phyloP scores from a whole-genome alignment of 2,329 filamentous ascomycete species.

The Stenocarpella maydis region DNA sequence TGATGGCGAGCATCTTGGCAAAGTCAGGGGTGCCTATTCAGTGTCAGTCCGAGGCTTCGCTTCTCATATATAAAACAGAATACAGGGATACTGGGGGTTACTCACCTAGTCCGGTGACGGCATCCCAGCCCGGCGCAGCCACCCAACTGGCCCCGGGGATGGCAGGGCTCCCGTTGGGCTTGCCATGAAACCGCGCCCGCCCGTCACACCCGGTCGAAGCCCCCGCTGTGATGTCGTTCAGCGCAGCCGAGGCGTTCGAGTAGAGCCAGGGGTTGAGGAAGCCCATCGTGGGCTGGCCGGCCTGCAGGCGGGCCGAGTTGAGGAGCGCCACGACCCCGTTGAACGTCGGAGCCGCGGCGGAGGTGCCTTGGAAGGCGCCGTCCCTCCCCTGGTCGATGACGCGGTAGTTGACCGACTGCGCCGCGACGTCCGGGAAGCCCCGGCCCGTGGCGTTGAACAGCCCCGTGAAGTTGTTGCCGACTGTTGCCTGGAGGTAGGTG shows the following conservation, averaged over 20 bases:
- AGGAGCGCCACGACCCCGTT: conserved; percentile 61
- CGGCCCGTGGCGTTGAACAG: conserved; percentile 41
- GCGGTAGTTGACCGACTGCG: conserved; percentile 50
- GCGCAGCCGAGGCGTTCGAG: conserved; percentile 28
- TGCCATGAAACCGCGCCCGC: conserved; percentile 13
- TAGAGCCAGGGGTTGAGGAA: conserved; percentile 49
- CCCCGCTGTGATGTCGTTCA: conserved; percentile 38
- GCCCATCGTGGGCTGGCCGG: conserved; percentile 51
- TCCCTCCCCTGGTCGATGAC: conserved; percentile 24
- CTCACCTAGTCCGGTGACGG: conserved; percentile 35
- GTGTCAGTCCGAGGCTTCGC: background rate
- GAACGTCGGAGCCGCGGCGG: conserved; percentile 59
- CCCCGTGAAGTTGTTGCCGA: conserved; percentile 55
- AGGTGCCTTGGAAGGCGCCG: conserved; percentile 23
- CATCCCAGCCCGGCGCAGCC: conserved; percentile 35
- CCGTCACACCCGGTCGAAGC: conserved; percentile 30
- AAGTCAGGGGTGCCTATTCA: background rate
- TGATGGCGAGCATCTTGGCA: conserved; percentile 5
- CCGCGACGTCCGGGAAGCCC: conserved; percentile 31
- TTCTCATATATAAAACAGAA: background rate
- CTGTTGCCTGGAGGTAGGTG: conserved; percentile 53
- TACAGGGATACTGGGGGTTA: accelerated
- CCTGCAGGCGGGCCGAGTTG: conserved; percentile 58
- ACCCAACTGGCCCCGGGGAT: conserved; percentile 34
- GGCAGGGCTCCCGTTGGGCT: conserved; percentile 12